Evolutionary conservation across 129 eudicot species (phyloP).

Genomic region (Oenanthe sinensis): DNA sequence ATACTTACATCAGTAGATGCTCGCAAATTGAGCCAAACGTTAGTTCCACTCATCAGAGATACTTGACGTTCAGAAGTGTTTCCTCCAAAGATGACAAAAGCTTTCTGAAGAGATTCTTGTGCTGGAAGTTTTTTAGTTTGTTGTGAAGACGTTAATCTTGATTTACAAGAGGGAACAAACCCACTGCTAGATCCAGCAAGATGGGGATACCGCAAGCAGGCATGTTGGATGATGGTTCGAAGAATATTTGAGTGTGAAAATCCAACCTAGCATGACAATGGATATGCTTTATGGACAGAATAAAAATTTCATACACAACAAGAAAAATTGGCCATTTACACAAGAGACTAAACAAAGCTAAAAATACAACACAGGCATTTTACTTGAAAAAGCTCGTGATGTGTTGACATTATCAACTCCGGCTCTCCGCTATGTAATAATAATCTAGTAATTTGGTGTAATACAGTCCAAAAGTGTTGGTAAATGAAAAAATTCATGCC

Average conservation of each 20-base stretch:
- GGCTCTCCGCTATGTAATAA: too few relatives aligned
- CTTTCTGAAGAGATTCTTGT: slow-evolving; percentile 34
- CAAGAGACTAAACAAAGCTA: too few relatives aligned
- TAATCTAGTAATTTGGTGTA: too few relatives aligned
- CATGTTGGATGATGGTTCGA: slow-evolving; percentile 67
- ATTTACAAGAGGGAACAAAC: slow-evolving; percentile 27
- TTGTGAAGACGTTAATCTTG: slow-evolving; percentile 30
- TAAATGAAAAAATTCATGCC: too few relatives aligned
- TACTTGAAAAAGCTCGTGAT: too few relatives aligned
- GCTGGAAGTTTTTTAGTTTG: slow-evolving; percentile 19
- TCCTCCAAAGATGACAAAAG: slow-evolving; percentile 83
- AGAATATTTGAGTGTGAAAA: slow-evolving; percentile 86
- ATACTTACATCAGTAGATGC: slow-evolving; percentile 69
- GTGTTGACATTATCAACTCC: too few relatives aligned
- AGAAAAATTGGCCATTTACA: background rate
- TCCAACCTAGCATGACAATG: slow-evolving; percentile 57
- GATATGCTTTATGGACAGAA: background rate
- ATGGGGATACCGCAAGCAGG: slow-evolving; percentile 67
- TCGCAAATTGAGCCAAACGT: slow-evolving; percentile 87
- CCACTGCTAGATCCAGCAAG: slow-evolving; percentile 33
- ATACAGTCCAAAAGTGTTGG: too few relatives aligned
- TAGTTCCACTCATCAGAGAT: slow-evolving; percentile 96
- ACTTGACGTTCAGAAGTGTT: slow-evolving; percentile 94
- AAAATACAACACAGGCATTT: too few relatives aligned
- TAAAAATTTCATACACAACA: background rate